Evolutionary conservation across 345 rosid species (phyloP).

Genomic region (Atalantia buxifolia): DNA sequence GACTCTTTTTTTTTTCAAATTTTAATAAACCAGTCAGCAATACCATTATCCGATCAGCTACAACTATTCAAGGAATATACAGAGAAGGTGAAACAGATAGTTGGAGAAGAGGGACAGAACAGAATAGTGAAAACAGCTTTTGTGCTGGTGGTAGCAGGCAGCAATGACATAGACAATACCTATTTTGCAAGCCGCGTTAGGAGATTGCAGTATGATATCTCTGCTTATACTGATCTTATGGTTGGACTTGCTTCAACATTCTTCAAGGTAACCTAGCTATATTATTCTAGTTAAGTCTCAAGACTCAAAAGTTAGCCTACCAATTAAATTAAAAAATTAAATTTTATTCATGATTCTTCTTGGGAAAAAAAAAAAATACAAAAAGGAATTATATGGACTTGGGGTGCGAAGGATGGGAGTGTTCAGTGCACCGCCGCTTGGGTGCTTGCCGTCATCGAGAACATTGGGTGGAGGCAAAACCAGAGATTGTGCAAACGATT

Average conservation of each 20-base stretch:
- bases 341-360: too few species aligned
- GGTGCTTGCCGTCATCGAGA: constrained; percentile 50
- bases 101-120: constrained; percentile 34
- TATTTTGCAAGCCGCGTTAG: constrained; percentile 31
- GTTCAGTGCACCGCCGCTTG: constrained; percentile 47
- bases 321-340: too few species aligned
- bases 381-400: constrained; percentile 35
- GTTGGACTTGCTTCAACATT: constrained; percentile 27
- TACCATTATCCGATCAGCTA: constrained; percentile 40
- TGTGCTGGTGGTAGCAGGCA: constrained; percentile 39
- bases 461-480: constrained; percentile 26
- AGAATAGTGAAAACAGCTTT: constrained; percentile 30
- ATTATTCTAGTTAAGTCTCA: too few species aligned
- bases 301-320: too few species aligned
- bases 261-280: constrained; percentile 27
- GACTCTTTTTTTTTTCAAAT: too few species aligned
- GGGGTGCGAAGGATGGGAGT: constrained; percentile 49
- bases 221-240: constrained; percentile 37
- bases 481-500: constrained; percentile 27
- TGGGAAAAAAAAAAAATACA: too few species aligned
- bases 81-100: constrained; percentile 28
- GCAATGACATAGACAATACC: constrained; percentile 51
- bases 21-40: constrained; percentile 26
- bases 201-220: constrained; percentile 28
- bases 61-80: constrained; percentile 38